Percentiles rank a stretch among this genome's conserved stretches.
phyloP scores from a whole-genome alignment of 169 alveolate genomes.

The Plasmodium gonderi region DNA sequence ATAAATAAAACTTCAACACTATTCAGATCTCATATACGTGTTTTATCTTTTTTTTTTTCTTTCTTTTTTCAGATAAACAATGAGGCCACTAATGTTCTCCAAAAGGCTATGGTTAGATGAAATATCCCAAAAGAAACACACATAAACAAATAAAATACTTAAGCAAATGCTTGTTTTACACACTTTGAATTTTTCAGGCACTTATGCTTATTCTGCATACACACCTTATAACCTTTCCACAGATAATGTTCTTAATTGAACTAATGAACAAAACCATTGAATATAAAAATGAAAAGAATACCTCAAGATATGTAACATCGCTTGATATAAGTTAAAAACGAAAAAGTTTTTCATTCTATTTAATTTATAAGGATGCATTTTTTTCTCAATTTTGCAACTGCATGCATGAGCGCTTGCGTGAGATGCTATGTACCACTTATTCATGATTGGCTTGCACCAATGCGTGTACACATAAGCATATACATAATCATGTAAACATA shows the following conservation, averaged over 20 bases:
- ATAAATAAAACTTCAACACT: not conserved
- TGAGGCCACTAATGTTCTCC: conserved; percentile 53
- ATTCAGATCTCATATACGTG: not conserved
- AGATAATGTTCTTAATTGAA: conserved; percentile 51
- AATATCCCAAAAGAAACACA: not conserved
- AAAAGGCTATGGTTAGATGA: conserved; percentile 50
- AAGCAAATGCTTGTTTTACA: not conserved
- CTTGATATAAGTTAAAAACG: conserved; percentile 41
- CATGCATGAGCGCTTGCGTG: not conserved
- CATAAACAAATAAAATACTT: not conserved
- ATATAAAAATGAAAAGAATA: conserved; percentile 43
- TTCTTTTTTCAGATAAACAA: conserved; percentile 27
- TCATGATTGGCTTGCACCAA: not conserved
- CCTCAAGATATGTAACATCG: conserved; percentile 34
- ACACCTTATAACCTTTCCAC: not conserved
- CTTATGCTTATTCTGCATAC: not conserved
- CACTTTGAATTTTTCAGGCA: not conserved
- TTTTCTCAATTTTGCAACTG: not conserved
- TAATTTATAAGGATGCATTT: not conserved
- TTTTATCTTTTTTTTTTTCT: not conserved
- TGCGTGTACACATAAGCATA: not conserved
- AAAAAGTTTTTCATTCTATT: not conserved
- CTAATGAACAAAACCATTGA: conserved; percentile 52
- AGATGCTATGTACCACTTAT: not conserved
- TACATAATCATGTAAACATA: not conserved